phyloP scores from a whole-genome alignment of 2,329 filamentous ascomycete genomes.

The Calonectria pseudoreteaudii region DNA sequence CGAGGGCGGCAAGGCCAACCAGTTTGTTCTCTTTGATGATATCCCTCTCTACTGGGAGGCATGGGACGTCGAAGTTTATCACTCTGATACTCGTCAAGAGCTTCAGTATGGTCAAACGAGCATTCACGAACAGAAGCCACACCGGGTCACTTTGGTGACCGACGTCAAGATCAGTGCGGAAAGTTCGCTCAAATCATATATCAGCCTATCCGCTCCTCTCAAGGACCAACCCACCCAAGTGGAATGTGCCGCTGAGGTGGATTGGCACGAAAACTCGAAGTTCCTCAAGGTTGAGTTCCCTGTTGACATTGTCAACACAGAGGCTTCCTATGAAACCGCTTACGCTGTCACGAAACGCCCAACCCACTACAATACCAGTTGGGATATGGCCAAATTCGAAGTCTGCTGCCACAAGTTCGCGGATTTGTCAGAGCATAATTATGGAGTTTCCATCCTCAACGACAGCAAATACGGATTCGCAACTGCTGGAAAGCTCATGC shows the following conservation, averaged over 20 bases:
- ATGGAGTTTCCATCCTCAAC: slow-evolving; percentile 93
- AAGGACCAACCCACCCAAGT: slow-evolving; percentile 72
- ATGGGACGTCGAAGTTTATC: slow-evolving; percentile 98
- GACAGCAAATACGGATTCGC: slow-evolving; percentile 98
- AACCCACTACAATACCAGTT: slow-evolving; percentile 97
- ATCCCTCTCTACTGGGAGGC: slow-evolving; percentile 98
- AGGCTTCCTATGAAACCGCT: slow-evolving; percentile 95
- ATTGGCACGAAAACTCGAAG: slow-evolving; percentile 97
- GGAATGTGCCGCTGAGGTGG: slow-evolving; percentile 86
- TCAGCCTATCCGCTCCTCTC: slow-evolving; percentile 79
- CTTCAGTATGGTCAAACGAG: slow-evolving; percentile 75
- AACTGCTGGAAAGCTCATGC: slow-evolving; percentile 89
- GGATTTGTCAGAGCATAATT: slow-evolving; percentile 87
- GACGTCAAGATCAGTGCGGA: slow-evolving; percentile 88
- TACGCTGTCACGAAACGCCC: slow-evolving; percentile 90
- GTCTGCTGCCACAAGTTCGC: slow-evolving; percentile 97
- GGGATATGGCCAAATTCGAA: slow-evolving; percentile 99
- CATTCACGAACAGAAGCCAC: slow-evolving; percentile 77
- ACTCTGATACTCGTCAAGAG: slow-evolving; percentile 87
- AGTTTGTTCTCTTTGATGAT: slow-evolving; percentile 95
- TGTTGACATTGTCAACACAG: slow-evolving; percentile 88
- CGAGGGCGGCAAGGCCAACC: slow-evolving; percentile 81
- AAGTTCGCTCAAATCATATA: slow-evolving; percentile 87
- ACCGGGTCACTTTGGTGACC: slow-evolving; percentile 85
- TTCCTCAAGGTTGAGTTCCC: slow-evolving; percentile 99